Evolutionary conservation across 139 green algal genomes (phyloP).

Genomic region (Chlamydomonas incerta): DNA sequence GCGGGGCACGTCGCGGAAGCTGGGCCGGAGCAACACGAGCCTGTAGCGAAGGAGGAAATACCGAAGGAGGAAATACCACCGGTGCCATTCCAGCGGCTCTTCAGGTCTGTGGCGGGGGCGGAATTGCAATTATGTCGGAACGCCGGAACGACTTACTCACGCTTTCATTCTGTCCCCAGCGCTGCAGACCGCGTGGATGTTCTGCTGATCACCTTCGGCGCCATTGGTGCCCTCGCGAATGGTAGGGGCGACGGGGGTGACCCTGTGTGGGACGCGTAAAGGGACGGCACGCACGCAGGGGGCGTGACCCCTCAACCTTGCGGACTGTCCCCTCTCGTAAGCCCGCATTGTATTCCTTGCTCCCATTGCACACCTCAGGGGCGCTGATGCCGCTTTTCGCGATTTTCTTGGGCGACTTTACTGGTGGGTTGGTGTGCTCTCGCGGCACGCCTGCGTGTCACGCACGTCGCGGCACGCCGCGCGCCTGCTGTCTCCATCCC

Average conservation of each 20-base stretch:
- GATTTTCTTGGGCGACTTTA: constrained; percentile 75
- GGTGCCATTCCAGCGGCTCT: neutral
- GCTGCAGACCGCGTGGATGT: constrained; percentile 51
- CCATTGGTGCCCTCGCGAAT: constrained; percentile 38
- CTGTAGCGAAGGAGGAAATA: neutral
- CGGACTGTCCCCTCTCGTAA: neutral
- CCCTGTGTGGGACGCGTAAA: no score
- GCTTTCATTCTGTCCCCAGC: no score
- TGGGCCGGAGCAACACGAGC: no score
- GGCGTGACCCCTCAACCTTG: neutral
- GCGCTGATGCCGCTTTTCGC: constrained; percentile 58
- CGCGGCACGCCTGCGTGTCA: no score
- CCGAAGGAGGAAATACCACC: neutral
- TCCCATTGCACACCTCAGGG: neutral
- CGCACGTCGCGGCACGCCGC: no score
- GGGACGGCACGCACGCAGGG: no score
- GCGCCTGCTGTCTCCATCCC: no score
- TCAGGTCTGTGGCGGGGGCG: neutral
- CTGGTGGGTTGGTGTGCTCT: constrained; percentile 36
- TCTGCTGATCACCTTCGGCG: constrained; percentile 43
- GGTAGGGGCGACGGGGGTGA: neutral
- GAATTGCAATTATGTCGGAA: no score
- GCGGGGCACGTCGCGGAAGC: no score
- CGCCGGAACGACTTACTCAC: no score
- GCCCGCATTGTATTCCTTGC: neutral